A percentile compares a stretch with the other conserved stretches of the same genome.
Evolutionary conservation across 2,329 filamentous ascomycete species (phyloP).

Genomic region (Fusarium sacchari): DNA sequence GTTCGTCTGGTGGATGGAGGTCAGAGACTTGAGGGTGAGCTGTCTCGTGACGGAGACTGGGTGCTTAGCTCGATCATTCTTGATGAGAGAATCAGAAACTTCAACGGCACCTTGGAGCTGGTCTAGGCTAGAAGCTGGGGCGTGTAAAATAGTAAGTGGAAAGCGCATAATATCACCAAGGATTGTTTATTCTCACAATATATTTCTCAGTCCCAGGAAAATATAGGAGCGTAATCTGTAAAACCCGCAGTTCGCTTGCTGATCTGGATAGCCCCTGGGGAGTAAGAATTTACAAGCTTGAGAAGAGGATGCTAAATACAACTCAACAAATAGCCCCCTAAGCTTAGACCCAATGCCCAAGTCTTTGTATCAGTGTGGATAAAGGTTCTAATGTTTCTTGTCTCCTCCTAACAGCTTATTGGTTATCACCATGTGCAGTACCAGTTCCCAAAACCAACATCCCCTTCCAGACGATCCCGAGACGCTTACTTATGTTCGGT

Average conservation of each 20-base stretch:
- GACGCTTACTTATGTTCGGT: background rate
- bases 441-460: no score
- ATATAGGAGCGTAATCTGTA: background rate
- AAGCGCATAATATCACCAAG: background rate
- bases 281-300: background rate
- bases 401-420: background rate
- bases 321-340: background rate
- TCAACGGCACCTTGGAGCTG: slow-evolving; percentile 43
- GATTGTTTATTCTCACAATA: background rate
- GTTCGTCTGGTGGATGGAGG: slow-evolving; percentile 52
- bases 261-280: background rate
- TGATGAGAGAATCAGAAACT: slow-evolving; percentile 50
- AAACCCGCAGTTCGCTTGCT: background rate
- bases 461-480: rapidly evolving
- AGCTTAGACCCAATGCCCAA: background rate
- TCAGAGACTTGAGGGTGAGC: slow-evolving; percentile 48
- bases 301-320: background rate
- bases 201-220: no score
- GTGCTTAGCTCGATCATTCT: slow-evolving; percentile 45
- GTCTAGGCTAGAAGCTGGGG: background rate
- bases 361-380: background rate
- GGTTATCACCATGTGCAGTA: background rate
- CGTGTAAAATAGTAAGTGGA: background rate
- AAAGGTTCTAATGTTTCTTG: background rate
- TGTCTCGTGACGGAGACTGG: slow-evolving; percentile 47